Evolutionary conservation across 306 rosid genomes (phyloP).

Genomic region (Styphnolobium japonicum): DNA sequence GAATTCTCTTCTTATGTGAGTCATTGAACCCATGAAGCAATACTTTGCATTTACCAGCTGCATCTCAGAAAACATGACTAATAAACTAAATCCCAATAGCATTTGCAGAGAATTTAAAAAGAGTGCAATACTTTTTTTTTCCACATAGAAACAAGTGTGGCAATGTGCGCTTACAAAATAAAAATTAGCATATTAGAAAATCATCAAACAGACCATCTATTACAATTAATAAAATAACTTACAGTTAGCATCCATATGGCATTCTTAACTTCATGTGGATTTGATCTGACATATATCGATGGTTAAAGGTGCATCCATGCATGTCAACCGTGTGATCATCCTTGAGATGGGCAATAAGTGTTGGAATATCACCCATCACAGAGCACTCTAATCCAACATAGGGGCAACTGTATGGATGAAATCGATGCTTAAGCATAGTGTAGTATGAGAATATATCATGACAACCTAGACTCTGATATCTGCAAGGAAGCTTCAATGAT

Average conservation of each 20-base stretch:
- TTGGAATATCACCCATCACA: slow-evolving; percentile 73
- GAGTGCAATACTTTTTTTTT: not conserved
- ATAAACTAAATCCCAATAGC: not conserved
- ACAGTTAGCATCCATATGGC: slow-evolving; percentile 99
- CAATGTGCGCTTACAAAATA: slow-evolving; percentile 17
- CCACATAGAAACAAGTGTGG: not conserved
- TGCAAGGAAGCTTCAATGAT: slow-evolving; percentile 86
- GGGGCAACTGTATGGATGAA: slow-evolving; percentile 85
- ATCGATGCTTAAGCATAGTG: slow-evolving; percentile 73
- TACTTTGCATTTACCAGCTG: not conserved
- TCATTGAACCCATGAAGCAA: too few relatives aligned
- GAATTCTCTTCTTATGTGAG: too few relatives aligned
- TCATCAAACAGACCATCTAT: not conserved
- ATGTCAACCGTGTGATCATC: slow-evolving; percentile 89
- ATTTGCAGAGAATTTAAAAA: not conserved
- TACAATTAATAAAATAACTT: slow-evolving; percentile 23
- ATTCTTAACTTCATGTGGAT: slow-evolving; percentile 88
- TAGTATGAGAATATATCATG: slow-evolving; percentile 76
- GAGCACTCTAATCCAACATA: slow-evolving; percentile 94
- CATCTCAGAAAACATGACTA: not conserved
- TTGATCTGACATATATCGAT: slow-evolving; percentile 87
- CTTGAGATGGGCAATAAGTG: slow-evolving; percentile 79
- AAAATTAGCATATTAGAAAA: not conserved
- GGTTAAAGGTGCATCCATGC: slow-evolving; percentile 94
- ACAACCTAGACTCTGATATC: slow-evolving; percentile 80